A percentile compares a stretch with the other conserved stretches of the same genome.
These are phyloP conservation scores for Pholiota microspora DNA, from an alignment of 768 basidiomycete species.

Conservation along the genomic window DNA sequence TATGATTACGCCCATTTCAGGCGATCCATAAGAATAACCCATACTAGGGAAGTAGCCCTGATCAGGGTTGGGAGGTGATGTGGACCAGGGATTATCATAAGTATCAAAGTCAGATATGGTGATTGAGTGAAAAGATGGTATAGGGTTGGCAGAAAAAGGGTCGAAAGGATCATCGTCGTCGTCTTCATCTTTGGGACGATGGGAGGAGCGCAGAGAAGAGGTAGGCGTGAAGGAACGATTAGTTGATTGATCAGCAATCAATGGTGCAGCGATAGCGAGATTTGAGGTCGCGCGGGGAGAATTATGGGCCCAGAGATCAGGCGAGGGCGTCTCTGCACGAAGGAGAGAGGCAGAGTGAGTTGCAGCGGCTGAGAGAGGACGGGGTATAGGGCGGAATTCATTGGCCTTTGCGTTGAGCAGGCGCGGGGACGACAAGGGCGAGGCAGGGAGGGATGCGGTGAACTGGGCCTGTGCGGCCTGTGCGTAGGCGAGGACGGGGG, in stretches of 20 bases:
- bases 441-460: constrained; percentile 80
- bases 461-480: constrained; percentile 62
- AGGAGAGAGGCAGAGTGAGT: constrained; percentile 49
- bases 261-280: constrained; percentile 87
- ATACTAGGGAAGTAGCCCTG: constrained; percentile 28
- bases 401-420: constrained; percentile 87
- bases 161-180: constrained; percentile 82
- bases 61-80: constrained; percentile 15
- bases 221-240: constrained; percentile 67
- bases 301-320: constrained; percentile 85
- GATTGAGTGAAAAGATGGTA: constrained; percentile 61
- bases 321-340: constrained; percentile 81
- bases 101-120: constrained; percentile 62
- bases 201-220: constrained; percentile 62
- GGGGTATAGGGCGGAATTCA: constrained; percentile 83
- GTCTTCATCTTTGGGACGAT: constrained; percentile 44
- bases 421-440: constrained; percentile 82
- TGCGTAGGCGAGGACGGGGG: constrained; percentile 60
- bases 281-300: constrained; percentile 73
- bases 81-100: constrained; percentile 30
- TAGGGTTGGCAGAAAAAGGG: constrained; percentile 56
- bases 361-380: constrained; percentile 75
- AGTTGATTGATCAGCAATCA: constrained; percentile 67
- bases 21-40: constrained; percentile 25
- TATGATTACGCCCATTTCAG: constrained; percentile 11